Percentiles rank a stretch among this genome's conserved stretches.
These are phyloP conservation scores for Waltiozyma sp. DNA, from an alignment of 1,139 yeast genomes.

Conservation along the genomic window DNA sequence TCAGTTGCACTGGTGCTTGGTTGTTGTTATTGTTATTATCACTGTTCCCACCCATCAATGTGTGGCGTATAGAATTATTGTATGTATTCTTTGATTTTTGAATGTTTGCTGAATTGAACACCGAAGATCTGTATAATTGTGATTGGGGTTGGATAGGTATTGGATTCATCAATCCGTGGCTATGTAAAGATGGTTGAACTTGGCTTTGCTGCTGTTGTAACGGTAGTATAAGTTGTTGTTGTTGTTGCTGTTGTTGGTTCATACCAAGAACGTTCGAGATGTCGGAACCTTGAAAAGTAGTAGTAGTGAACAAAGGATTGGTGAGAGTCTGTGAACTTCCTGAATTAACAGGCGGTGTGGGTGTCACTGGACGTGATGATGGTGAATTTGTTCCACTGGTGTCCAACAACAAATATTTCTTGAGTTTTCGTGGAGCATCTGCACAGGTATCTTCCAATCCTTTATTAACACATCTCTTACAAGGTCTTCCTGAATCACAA, in stretches of 20 bases:
- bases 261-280: not conserved
- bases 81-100: not conserved
- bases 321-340: not conserved
- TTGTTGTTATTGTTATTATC: conserved; percentile 2
- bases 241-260: not conserved
- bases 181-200: not conserved
- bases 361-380: not conserved
- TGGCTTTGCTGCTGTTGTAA: not conserved
- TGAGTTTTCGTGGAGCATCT: conserved; percentile 82
- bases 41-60: not conserved
- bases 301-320: not conserved
- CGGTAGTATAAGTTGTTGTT: not conserved
- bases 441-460: conserved; percentile 67
- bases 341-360: not conserved
- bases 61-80: not conserved
- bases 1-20: conserved; percentile 1
- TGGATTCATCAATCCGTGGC: not conserved
- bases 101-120: conserved; percentile 1
- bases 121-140: conserved; percentile 1
- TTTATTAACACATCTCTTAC: conserved; percentile 63
- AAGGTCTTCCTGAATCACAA: conserved; percentile 75
- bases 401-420: conserved; percentile 46
- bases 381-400: not conserved
- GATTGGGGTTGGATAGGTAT: conserved; percentile 1
- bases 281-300: too few relatives aligned